Evolutionary conservation across 1,139 yeast genomes (phyloP), one percentile per base, ranked within the genome.

Genomic region (Blastobotrys malaysiensis): DNA sequence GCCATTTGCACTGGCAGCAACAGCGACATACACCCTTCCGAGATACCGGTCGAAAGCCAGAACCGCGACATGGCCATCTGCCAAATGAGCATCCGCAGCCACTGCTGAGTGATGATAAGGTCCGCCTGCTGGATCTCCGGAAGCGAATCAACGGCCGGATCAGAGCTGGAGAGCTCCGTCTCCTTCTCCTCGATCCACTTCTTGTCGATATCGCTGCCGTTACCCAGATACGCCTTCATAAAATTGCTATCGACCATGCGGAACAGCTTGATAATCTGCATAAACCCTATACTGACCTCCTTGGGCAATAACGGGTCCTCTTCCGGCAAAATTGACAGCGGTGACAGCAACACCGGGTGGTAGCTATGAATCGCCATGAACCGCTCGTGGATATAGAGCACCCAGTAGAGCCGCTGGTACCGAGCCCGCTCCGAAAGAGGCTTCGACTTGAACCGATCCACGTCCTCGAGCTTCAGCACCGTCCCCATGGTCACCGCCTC

Each of bases 71-170:
- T 53, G 16, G 62, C 59, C 60, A 60, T 58, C 46, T 60, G 60
- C 63, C 63, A 60, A 11, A 60, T 57, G 43, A 60, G 51, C 57
- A 60, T 57, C 16, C 57, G 51, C 49, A 60, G 54, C 63, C 63
- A 60, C 50, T 58, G 61, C 48, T 59, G 62, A 3, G 61, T 59
- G 20, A 60, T 58, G 9, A 58, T 56, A 24, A 58, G 49, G 36
- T 60, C 63, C 2, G 55, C 63, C 45, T 55, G 58, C 49, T 59
- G 62, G 59, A 57, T 57, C 43, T 58, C 62, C 4, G 60, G 19
- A 20, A 54, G 51, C 18, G 39, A 18, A 13, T 53, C 54, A 9
- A 57, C 20, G 9, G 48, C 61, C 3, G 52, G 45, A n/a, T 58
- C 54, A 5, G 54, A 44, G 11, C 26, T 43, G 1, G 46, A 36